phyloP scores from a whole-genome alignment of 116 monocot genomes.

The Dioscorea cayenensis region DNA sequence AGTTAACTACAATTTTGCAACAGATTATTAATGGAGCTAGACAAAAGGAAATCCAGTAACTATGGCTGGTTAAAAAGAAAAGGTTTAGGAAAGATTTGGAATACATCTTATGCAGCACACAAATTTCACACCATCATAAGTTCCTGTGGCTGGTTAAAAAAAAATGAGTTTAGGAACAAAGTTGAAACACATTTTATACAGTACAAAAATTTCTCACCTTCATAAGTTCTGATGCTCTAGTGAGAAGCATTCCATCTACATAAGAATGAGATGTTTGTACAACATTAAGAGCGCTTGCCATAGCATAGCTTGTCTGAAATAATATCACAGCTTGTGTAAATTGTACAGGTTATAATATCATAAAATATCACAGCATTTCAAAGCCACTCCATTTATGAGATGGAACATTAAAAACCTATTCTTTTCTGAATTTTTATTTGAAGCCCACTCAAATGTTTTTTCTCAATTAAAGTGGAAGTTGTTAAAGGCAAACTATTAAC shows the following conservation, averaged over 20 bases:
- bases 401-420: too few relatives aligned
- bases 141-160: not conserved
- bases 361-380: not conserved
- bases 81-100: not conserved
- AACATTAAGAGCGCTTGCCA: constrained; percentile 79
- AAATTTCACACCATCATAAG: not conserved
- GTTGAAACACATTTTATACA: not conserved
- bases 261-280: constrained; percentile 76
- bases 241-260: constrained; percentile 77
- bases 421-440: too few relatives aligned
- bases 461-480: too few relatives aligned
- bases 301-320: constrained; percentile 72
- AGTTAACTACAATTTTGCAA: not conserved
- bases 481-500: too few relatives aligned
- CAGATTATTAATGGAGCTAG: not conserved
- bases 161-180: not conserved
- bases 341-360: not conserved
- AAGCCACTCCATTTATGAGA: not conserved
- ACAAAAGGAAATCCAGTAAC: not conserved
- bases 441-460: too few relatives aligned
- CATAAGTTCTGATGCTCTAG: constrained; percentile 53
- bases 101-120: not conserved
- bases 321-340: not conserved
- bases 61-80: not conserved
- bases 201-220: constrained; percentile 30